Evolutionary conservation across 2,329 filamentous ascomycete genomes (phyloP).

Genomic region (Botrytis deweyae): DNA sequence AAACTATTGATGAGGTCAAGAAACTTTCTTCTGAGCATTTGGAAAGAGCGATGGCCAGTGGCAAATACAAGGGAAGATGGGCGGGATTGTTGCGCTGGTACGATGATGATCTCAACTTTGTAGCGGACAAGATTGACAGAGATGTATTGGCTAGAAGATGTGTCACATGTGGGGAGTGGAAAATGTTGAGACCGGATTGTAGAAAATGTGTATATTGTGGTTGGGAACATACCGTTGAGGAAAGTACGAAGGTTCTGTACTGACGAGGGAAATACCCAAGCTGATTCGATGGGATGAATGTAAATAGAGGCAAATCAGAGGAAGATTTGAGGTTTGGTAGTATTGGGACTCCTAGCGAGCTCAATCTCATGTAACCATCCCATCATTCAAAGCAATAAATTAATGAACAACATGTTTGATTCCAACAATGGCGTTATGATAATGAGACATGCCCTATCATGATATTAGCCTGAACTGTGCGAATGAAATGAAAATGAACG

Average conservation of each 20-base stretch:
- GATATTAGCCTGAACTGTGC: not conserved
- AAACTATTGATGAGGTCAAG: conserved; percentile 8
- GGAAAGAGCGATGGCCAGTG: conserved; percentile 7
- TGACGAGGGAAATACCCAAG: not conserved
- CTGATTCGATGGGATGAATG: not conserved
- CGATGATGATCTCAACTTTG: conserved; percentile 23
- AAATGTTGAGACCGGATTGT: conserved; percentile 23
- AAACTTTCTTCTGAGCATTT: conserved; percentile 1
- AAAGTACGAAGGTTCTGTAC: conserved; percentile 21
- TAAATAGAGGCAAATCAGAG: not conserved
- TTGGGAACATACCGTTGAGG: conserved; percentile 16
- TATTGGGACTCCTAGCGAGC: not conserved
- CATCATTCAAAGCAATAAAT: not conserved
- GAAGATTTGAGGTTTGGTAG: not conserved
- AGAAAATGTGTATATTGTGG: conserved; percentile 26
- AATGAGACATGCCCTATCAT: not conserved
- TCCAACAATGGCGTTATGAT: not conserved
- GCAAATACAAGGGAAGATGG: conserved; percentile 24
- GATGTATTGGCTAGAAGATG: conserved; percentile 24
- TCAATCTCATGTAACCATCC: not conserved
- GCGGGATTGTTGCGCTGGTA: conserved; percentile 24
- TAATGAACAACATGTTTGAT: not conserved
- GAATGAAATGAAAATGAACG: not conserved
- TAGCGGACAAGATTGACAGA: conserved; percentile 18
- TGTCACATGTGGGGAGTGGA: conserved; percentile 21